Percentiles rank a stretch among this genome's conserved stretches.
Evolutionary conservation across 2,329 filamentous ascomycete genomes (phyloP).

Genomic region (Colletotrichum sp.): DNA sequence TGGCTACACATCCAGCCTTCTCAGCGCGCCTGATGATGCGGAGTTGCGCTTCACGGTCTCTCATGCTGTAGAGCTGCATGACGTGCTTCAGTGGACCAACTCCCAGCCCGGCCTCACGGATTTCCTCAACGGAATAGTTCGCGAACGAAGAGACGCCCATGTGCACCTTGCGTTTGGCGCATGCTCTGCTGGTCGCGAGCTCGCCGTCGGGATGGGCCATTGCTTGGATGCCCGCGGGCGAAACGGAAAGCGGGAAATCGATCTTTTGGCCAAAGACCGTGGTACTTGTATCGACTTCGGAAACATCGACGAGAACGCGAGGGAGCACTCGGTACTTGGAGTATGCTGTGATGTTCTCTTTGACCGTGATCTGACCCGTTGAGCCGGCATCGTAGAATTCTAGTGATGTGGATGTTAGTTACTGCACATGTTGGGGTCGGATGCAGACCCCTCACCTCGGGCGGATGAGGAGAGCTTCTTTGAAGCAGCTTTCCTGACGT

Average conservation of each 20-base stretch:
- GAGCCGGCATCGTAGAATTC: not conserved
- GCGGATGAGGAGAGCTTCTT: not conserved
- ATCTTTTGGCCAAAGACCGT: slow-evolving; percentile 30
- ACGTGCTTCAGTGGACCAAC: not conserved
- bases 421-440: not conserved
- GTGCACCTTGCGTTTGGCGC: slow-evolving; percentile 40
- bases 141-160: slow-evolving; percentile 54
- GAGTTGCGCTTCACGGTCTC: not conserved
- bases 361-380: not conserved
- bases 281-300: not conserved
- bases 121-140: not conserved
- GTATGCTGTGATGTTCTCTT: not conserved
- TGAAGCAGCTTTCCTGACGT: not conserved
- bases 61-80: not conserved
- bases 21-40: slow-evolving; percentile 31
- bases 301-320: not conserved
- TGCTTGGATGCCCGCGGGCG: slow-evolving; percentile 58
- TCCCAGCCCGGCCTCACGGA: not conserved
- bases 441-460: not conserved
- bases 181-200: slow-evolving; percentile 51
- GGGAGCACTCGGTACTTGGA: not conserved
- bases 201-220: slow-evolving; percentile 60
- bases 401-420: not conserved
- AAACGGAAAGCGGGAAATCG: slow-evolving; percentile 55
- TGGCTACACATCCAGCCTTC: slow-evolving; percentile 28